Evolutionary conservation across 768 basidiomycete species (phyloP), one percentile per base, ranked within the genome.

Genomic region (Naganishia vaughanmartiniae): DNA sequence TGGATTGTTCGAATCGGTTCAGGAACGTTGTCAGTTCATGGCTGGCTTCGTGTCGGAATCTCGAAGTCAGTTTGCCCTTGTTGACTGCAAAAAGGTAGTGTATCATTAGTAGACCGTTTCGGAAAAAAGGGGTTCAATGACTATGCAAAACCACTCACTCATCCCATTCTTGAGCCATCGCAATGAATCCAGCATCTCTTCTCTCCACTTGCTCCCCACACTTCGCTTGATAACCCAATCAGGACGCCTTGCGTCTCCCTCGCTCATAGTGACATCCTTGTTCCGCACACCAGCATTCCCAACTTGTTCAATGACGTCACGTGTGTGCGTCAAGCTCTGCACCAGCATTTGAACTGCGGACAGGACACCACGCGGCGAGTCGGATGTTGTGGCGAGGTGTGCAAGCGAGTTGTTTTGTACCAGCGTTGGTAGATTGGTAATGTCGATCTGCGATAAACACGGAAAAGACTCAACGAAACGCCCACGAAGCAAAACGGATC

Each of bases 1-100:
- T 63, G 6, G 60, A 45, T 63, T 63, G 60, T 63, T 63, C 60
- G 17, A 63, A 63, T 7, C 60, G 60, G 15, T 63, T 42, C 39
- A 63, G 19, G 14, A 63, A 42, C 21, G 4, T 26, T 4, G 39
- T 45, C 12, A 63, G 31, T 15, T 63, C 60, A n/a, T 24, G 24
- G 15, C 24, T 45, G 19, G 60, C 60, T 11, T 26, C 2, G 24
- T 63, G 60, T 11, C 60, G 60, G 60, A 45, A 63, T 12, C 11
- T 26, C 24, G 60, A 63, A 7, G 60, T 63, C 15, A 12, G 15
- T 26, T 63, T 63, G 21, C 60, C 60, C 60, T 63, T 63, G 42
- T 63, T 63, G 39, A 26, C 60, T 63, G 30, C 9, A 24, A 14
- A 17, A 39, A 14, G n/a, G n/a, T 7, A 7, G 7, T n/a, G n/a